Evolutionary conservation across 306 rosid species (phyloP).

Genomic region (Trifolium dubium): DNA sequence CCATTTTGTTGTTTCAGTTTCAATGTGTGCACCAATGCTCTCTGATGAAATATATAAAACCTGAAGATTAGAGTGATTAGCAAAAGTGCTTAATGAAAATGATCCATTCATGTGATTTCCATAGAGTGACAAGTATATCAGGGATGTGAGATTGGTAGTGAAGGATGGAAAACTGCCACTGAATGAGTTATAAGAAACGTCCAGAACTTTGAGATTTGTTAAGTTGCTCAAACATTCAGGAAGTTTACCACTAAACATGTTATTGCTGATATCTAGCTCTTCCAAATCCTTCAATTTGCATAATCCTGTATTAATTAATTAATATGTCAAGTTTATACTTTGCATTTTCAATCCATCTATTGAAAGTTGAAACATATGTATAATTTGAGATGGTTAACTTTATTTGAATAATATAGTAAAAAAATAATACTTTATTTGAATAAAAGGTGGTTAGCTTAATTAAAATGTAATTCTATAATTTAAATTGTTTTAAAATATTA

Average conservation of each 20-base stretch:
- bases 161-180: slow-evolving; percentile 30
- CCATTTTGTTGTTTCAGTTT: slow-evolving; percentile 36
- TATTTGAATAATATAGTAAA: too few species aligned
- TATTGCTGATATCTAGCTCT: slow-evolving; percentile 1
- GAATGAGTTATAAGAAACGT: background rate
- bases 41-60: background rate
- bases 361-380: too few species aligned
- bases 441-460: too few species aligned
- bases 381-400: too few species aligned
- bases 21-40: background rate
- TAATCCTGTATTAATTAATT: slow-evolving; percentile 18
- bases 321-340: too few species aligned
- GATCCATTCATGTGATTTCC: slow-evolving; percentile 29
- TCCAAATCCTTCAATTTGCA: slow-evolving; percentile 5
- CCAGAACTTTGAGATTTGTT: slow-evolving; percentile 27
- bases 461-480: too few species aligned
- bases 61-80: slow-evolving; percentile 42
- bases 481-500: too few species aligned
- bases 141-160: slow-evolving; percentile 9
- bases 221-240: slow-evolving; percentile 21
- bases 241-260: background rate
- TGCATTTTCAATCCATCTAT: too few species aligned
- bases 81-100: slow-evolving; percentile 35
- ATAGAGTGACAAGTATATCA: slow-evolving; percentile 1
- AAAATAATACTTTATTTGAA: too few species aligned